Evolutionary conservation across 495 filamentous ascomycete species (phyloP), one percentile per base, ranked within the genome.

Genomic region (Daldinia childiae): DNA sequence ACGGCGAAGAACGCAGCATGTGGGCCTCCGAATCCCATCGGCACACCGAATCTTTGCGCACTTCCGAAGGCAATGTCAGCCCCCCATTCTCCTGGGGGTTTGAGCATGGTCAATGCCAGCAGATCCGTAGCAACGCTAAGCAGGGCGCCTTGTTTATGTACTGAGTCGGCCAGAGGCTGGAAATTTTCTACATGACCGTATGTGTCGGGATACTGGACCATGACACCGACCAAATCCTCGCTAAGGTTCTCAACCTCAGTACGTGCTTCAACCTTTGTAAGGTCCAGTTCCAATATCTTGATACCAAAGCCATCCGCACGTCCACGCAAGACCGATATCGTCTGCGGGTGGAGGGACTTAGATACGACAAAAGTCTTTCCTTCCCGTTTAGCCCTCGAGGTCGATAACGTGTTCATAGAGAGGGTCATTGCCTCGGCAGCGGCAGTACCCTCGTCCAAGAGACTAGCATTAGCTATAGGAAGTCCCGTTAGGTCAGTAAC

Each of bases 1-100:
- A 93, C 94, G 26, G 95, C 94, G 76, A 99, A 97, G 88, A 99
- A 99, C 29, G 96, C 95, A 36, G 95, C 95, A 78, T 98, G 96
- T 21, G 95, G 95, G 19, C 95, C 95, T 77, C 95, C 95, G 76
- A 90, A 97, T 45, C 96, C 95, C 77, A 98, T 88, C 2, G 95
- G 95, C 3, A 99, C 93, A 77, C 95, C 95, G 68, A 99, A 89
- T 63, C 95, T 84, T 83, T 99, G 95, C n/a, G 95, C 88, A 78
- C 90, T 98, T 61, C 95, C 95, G 79, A 99, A 97, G 6, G 95
- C 95, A 73, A 99, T 95, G 79, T 99, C 95, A 5, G 95, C 95
- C 15, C 95, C 95, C 82, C 95, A 97, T 77, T 99, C 96, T 12
- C 94, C 95, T 2, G 95, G 95, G 1, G 95, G 93, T 66, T 92